Percentiles rank a stretch among this genome's conserved stretches.
Conservation (phyloP, 1,284 basidiomycete genomes). For the Cryptococcus amylolentus region DNA sequence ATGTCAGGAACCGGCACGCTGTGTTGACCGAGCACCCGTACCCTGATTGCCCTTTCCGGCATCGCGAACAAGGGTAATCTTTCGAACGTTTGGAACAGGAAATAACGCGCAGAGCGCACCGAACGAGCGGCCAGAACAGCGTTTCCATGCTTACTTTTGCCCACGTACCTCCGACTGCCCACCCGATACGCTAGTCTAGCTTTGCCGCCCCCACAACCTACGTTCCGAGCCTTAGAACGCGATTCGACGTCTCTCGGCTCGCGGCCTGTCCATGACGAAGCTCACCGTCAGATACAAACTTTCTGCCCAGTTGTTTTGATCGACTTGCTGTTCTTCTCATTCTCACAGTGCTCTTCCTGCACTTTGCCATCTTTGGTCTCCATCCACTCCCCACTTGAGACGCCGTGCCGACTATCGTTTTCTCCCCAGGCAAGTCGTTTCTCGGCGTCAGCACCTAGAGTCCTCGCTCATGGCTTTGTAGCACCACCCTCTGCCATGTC, state of each 20-base stretch:
- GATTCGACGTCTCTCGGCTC: no score
- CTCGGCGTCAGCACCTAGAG: background rate
- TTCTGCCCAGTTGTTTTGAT: background rate
- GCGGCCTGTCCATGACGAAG: no score
- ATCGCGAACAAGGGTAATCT: background rate
- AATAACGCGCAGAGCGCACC: background rate
- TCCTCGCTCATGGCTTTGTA: background rate
- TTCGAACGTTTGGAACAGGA: background rate
- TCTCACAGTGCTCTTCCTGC: no score
- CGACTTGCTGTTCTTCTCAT: background rate
- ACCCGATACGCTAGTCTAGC: background rate
- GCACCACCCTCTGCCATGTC: conserved; percentile 2
- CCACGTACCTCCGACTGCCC: background rate
- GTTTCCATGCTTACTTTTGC: background rate
- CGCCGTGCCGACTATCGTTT: no score
- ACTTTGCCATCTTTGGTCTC: no score
- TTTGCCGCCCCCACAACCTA: no score
- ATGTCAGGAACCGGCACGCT: background rate
- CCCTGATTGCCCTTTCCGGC: no score
- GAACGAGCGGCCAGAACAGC: background rate
- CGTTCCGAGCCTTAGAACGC: no score
- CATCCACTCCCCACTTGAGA: no score
- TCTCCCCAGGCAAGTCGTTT: no score
- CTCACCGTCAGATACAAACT: no score
- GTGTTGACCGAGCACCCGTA: background rate